Evolutionary conservation across 2,329 filamentous ascomycete genomes (phyloP).

Genomic region (Didymella keratinophila): DNA sequence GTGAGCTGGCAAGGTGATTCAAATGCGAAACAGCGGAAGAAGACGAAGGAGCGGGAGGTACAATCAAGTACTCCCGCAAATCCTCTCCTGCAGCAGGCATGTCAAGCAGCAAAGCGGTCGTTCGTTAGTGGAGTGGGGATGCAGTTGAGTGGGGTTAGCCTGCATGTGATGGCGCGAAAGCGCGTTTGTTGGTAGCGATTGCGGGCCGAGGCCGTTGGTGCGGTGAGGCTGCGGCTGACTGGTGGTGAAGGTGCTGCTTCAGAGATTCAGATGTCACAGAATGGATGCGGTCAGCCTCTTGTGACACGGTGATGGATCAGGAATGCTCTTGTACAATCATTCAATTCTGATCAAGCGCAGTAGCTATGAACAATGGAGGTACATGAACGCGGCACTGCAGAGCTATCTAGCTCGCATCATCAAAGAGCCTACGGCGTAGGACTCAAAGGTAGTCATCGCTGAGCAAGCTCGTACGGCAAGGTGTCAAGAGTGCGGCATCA

Average conservation of each 20-base stretch:
- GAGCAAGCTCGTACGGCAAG: not conserved
- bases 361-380: constrained; percentile 2
- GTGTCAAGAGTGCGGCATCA: not conserved
- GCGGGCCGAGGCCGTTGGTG: constrained; percentile 10
- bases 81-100: constrained; percentile 29
- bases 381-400: not conserved
- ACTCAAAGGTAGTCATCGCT: not conserved
- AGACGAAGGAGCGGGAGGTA: constrained; percentile 14
- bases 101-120: constrained; percentile 11
- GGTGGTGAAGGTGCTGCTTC: not conserved
- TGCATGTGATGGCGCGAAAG: constrained; percentile 37
- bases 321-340: not conserved
- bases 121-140: constrained; percentile 12
- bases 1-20: constrained; percentile 5
- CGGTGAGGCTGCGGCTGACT: not conserved
- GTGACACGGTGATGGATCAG: not conserved
- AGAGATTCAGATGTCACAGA: too few relatives aligned
- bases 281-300: too few relatives aligned
- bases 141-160: constrained; percentile 16
- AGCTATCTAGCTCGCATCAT: not conserved
- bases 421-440: not conserved
- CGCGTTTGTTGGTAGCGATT: constrained; percentile 23
- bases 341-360: not conserved
- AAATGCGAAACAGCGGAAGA: constrained; percentile 25
- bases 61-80: constrained; percentile 30